These are phyloP conservation scores for Dentipellis sp. DNA, from an alignment of 768 basidiomycete genomes.

Conservation along the genomic window DNA sequence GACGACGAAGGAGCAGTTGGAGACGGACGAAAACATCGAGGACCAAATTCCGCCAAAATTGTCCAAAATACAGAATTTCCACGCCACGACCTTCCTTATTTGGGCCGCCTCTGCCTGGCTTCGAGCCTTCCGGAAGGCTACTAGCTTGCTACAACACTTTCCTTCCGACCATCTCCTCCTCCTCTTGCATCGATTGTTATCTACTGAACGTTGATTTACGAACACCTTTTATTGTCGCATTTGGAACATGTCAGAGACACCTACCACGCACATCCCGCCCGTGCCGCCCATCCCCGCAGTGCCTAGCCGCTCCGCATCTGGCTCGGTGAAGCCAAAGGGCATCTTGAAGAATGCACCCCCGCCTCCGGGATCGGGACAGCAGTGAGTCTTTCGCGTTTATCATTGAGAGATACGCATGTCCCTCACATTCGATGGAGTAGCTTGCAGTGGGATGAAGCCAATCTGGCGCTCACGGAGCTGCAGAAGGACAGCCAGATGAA, in stretches of 20 bases:
- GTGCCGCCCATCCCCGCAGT: conserved; percentile 31
- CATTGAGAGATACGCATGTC: not conserved
- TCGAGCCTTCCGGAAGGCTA: too few relatives aligned
- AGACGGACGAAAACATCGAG: too few relatives aligned
- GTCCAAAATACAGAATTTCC: too few relatives aligned
- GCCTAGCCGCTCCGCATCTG: conserved; percentile 52
- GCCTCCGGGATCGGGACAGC: conserved; percentile 28
- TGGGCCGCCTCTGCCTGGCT: too few relatives aligned
- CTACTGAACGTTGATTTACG: too few relatives aligned
- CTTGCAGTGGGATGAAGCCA: conserved; percentile 93
- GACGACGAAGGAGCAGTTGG: too few relatives aligned
- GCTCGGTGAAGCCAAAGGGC: conserved; percentile 67
- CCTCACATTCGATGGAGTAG: conserved; percentile 29
- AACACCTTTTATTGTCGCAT: too few relatives aligned
- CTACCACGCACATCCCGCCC: not conserved
- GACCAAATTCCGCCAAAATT: too few relatives aligned
- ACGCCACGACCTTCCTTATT: too few relatives aligned
- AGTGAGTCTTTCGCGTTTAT: conserved; percentile 32
- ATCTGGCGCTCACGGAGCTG: conserved; percentile 85
- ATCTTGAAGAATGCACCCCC: conserved; percentile 79
- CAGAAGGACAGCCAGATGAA: conserved; percentile 97
- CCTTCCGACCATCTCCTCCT: too few relatives aligned
- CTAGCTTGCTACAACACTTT: too few relatives aligned
- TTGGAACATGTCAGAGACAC: not conserved
- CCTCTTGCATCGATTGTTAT: too few relatives aligned